A percentile compares a stretch with the other conserved stretches of the same genome.
These are phyloP conservation scores for Penicillium polonicum DNA, from an alignment of 2,329 filamentous ascomycete genomes.

Conservation along the genomic window DNA sequence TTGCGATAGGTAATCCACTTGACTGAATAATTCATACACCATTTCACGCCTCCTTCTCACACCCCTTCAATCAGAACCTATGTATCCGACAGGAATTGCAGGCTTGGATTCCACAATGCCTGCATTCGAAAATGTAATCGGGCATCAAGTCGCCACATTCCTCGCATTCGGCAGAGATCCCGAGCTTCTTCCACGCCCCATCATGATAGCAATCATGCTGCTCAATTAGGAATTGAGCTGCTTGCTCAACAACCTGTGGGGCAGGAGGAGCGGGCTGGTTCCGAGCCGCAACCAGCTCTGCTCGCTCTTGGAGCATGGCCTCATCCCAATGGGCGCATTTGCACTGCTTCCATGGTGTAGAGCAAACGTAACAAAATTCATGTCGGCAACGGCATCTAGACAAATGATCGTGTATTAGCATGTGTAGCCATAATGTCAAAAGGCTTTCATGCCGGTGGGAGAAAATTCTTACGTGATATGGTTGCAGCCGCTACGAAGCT, in stretches of 20 bases:
- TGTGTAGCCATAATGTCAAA: no score
- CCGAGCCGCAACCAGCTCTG: background rate
- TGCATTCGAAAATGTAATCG: background rate
- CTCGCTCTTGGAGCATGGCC: background rate
- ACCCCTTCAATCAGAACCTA: background rate
- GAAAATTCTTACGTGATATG: constrained; percentile 35
- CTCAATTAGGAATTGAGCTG: background rate
- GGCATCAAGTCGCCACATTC: background rate
- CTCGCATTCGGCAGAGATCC: background rate
- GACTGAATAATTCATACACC: background rate
- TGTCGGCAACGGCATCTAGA: constrained; percentile 31
- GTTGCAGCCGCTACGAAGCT: constrained; percentile 34
- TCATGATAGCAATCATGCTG: background rate
- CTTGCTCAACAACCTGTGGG: background rate
- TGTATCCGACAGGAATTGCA: background rate
- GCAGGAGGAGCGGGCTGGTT: background rate
- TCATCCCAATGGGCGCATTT: constrained; percentile 26
- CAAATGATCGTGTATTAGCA: background rate
- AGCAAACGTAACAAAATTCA: constrained; percentile 36
- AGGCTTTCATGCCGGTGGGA: background rate
- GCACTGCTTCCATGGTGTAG: constrained; percentile 29
- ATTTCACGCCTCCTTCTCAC: background rate
- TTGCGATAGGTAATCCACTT: background rate
- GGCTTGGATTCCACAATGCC: background rate
- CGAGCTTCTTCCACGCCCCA: background rate